These are phyloP conservation scores for Starmerella vitae DNA, from an alignment of 805 yeast species.

Conservation along the genomic window DNA sequence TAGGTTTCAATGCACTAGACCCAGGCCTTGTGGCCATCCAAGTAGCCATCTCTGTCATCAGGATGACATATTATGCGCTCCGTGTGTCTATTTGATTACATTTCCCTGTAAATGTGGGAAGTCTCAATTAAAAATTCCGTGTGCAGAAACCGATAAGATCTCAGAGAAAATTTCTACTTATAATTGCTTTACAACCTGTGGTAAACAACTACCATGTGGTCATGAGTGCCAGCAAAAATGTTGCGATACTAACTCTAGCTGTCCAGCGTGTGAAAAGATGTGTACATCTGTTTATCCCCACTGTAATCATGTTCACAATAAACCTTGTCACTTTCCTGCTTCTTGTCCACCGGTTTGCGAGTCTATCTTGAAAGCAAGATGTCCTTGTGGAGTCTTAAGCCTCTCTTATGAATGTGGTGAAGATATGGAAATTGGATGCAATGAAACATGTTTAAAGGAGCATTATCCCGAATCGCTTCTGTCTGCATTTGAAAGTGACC, in stretches of 20 bases:
- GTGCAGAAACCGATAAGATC: background rate
- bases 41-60: constrained; percentile 20
- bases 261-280: constrained; percentile 7
- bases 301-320: constrained; percentile 15
- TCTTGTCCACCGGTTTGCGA: constrained; percentile 32
- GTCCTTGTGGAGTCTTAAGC: constrained; percentile 52
- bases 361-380: constrained; percentile 38
- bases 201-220: constrained; percentile 8
- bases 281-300: background rate
- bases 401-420: constrained; percentile 48
- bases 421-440: constrained; percentile 26
- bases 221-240: constrained; percentile 10
- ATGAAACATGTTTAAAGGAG: constrained; percentile 46
- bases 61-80: constrained; percentile 12
- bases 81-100: constrained; percentile 29
- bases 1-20: constrained; percentile 18
- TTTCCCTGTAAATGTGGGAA: constrained; percentile 52
- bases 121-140: constrained; percentile 1
- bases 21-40: constrained; percentile 25
- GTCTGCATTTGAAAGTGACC: constrained; percentile 33
- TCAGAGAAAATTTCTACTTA: background rate
- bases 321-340: constrained; percentile 46
- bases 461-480: constrained; percentile 28
- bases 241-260: constrained; percentile 2
- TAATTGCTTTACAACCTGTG: constrained; percentile 4